Evolutionary conservation across 2,329 filamentous ascomycete species (phyloP).

Genomic region (Microdochium trichocladiopsis): DNA sequence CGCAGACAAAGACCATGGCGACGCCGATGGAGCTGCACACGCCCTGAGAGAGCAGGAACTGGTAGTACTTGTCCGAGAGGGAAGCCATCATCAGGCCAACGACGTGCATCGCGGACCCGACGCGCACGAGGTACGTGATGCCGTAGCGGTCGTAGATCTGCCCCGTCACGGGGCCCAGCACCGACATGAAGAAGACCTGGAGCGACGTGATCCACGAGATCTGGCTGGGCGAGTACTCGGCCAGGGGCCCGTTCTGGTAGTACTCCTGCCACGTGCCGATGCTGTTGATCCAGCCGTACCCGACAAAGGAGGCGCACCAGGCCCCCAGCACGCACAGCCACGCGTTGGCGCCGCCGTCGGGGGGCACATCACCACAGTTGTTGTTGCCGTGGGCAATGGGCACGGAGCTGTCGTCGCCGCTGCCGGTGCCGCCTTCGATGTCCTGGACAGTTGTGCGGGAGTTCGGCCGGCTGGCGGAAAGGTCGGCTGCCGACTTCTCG

Average conservation of each 20-base stretch:
- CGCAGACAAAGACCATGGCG: conserved; percentile 65
- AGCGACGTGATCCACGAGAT: conserved; percentile 1
- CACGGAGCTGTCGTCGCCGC: background rate
- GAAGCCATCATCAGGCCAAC: background rate
- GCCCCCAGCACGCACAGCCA: conserved; percentile 66
- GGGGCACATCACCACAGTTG: no score
- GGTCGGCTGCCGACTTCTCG: no score
- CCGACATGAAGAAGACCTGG: background rate
- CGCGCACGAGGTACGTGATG: background rate
- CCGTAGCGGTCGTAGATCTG: background rate
- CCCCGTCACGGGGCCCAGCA: background rate
- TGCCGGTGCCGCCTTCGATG: background rate
- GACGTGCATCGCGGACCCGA: background rate
- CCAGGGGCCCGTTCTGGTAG: conserved; percentile 54
- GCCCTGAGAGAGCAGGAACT: conserved; percentile 65
- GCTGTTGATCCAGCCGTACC: conserved; percentile 60
- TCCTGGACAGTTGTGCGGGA: background rate
- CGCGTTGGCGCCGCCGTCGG: conserved; percentile 60
- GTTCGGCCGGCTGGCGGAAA: background rate
- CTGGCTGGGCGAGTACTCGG: conserved; percentile 34
- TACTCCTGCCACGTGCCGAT: conserved; percentile 57
- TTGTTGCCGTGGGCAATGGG: no score
- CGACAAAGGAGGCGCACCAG: conserved; percentile 57
- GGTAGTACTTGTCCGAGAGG: conserved; percentile 45
- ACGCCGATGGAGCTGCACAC: conserved; percentile 58